phyloP scores from a whole-genome alignment of 2,329 filamentous ascomycete genomes.

The Xylariaceae sp. region DNA sequence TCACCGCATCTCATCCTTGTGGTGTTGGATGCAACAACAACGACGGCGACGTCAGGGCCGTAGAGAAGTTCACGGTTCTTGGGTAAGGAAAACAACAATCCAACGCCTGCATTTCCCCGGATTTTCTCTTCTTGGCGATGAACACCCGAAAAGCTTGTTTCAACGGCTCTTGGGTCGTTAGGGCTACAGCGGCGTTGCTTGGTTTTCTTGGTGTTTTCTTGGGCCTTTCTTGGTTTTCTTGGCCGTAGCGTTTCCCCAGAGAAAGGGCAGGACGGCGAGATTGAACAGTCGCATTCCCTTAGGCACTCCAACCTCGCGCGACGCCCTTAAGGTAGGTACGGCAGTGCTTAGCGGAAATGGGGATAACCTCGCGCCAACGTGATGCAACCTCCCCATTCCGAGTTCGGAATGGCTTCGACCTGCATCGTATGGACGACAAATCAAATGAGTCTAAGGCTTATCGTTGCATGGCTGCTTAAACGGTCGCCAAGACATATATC shows the following conservation, averaged over 20 bases:
- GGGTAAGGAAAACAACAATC: background rate
- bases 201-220: constrained; percentile 12
- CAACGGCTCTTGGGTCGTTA: background rate
- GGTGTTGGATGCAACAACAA: background rate
- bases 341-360: background rate
- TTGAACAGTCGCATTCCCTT: background rate
- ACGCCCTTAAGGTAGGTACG: background rate
- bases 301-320: background rate
- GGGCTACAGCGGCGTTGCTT: constrained; percentile 5
- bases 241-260: constrained; percentile 7
- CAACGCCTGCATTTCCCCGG: constrained; percentile 2
- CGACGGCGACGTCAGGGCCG: background rate
- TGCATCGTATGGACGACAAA: background rate
- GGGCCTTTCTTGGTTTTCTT: constrained; percentile 15
- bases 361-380: background rate
- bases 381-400: background rate
- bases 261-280: background rate
- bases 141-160: constrained; percentile 16
- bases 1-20: background rate
- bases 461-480: background rate
- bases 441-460: background rate
- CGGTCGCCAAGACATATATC: background rate
- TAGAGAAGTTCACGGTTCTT: background rate
- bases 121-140: constrained; percentile 8
- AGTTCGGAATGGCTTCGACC: background rate